phyloP scores from a whole-genome alignment of 1,284 basidiomycete species.

The Vanrija humicola region DNA sequence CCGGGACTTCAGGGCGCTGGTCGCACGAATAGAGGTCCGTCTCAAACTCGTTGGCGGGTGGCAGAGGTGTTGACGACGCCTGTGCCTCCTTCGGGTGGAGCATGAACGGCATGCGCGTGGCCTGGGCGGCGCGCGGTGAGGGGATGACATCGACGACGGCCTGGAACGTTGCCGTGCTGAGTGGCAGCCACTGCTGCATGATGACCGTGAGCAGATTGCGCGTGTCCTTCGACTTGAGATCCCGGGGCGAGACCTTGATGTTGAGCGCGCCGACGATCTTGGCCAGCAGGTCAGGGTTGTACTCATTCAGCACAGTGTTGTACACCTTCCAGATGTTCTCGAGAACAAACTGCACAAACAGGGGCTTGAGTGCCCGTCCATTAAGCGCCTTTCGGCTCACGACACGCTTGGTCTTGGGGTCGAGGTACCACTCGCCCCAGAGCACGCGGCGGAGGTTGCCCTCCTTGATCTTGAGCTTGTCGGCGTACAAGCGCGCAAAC shows the following conservation, averaged over 20 bases:
- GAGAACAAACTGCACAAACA: constrained; percentile 96
- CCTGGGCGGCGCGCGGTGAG: constrained; percentile 76
- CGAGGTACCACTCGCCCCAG: constrained; percentile 97
- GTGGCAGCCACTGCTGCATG: constrained; percentile 93
- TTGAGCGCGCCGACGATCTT: constrained; percentile 84
- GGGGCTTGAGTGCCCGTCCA: constrained; percentile 83
- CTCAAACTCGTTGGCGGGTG: constrained; percentile 75
- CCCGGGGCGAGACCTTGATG: constrained; percentile 80
- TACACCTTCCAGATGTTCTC: constrained; percentile 98
- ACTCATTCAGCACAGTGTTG: constrained; percentile 77
- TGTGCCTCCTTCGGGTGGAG: constrained; percentile 69
- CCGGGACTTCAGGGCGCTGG: constrained; percentile 57
- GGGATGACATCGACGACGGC: constrained; percentile 89
- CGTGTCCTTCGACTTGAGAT: constrained; percentile 87
- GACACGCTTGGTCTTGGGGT: constrained; percentile 92
- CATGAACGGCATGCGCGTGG: constrained; percentile 83
- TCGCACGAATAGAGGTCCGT: constrained; percentile 72
- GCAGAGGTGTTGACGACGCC: constrained; percentile 32
- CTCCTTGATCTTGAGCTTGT: constrained; percentile 89
- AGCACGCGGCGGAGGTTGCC: constrained; percentile 78
- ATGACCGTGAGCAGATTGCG: constrained; percentile 78
- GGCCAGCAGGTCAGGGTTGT: constrained; percentile 74
- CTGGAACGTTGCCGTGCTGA: constrained; percentile 90
- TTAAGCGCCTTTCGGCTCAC: constrained; percentile 79
- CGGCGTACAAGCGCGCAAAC: constrained; percentile 88